Evolutionary conservation across 352 stramenopile species (phyloP), one percentile per base, ranked within the genome.

Genomic region (Pythium graminicola): DNA sequence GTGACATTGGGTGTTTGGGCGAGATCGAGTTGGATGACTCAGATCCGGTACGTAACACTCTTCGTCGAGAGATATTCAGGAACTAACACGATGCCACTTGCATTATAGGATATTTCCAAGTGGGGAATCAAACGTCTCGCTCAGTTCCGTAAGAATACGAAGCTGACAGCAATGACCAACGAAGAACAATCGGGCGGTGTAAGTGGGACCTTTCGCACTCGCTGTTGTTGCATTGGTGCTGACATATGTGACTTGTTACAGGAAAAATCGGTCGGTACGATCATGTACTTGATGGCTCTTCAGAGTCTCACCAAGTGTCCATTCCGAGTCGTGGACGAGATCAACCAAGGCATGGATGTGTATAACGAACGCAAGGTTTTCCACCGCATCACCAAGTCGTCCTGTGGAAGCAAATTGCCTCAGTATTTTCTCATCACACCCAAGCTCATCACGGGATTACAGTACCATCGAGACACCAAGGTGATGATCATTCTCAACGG

Each of bases 301-400:
- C 84, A 95, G 55, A 91, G 71, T 36, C 62, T 95, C 20, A 95
- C 84, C 0, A 84, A 89, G 63, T 93, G 84, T 19, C 84, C 82
- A 33, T 95, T 95, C 56, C 78, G 84, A 1, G 82, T 95, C 23
- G 84, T 95, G 26, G 84, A 95, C 58, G 84, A 95, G 52, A 93
- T 95, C 46, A 95, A 95, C 57, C 84, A 95, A 53, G 84, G 85
- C 46, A 95, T 95, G 85, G 85, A 95, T 42, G 78, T 90, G 26
- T 89, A 92, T 67, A 95, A 95, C 49, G 85, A 95, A 52, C 78
- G 85, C 43, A 93, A 93, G 55, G 82, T 95, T 22, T 95, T 95
- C 65, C 72, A 89, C 29, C 82, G 82, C 4, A 93, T 95, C 53
- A 93, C 81, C 17, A 86, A 88, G 58, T 90, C 81, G 28, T 88